Base-by-base conservation (phyloP, 345 rosid species). In the Syzygium jambos region DNA sequence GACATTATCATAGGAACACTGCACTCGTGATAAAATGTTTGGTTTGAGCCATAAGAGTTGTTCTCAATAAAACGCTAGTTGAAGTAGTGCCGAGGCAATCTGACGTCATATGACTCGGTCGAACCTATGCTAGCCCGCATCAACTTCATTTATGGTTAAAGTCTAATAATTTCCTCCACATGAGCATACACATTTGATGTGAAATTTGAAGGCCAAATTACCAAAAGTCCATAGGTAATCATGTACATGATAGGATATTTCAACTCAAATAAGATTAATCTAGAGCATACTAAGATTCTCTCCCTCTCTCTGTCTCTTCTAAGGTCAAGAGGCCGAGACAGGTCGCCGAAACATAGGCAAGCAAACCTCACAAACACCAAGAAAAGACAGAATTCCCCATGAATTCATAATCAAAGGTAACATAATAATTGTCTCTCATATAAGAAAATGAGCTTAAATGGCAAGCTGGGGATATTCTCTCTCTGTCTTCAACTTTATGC, bases 11-110 rank as follows among this genome's bases (percentile, higher is more conserved):
- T 11, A 73, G 9, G 80, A 19, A 73, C 2, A 34, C 22, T 13
- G 29, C 17, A 2, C 0, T 34, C 13, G 0, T 19, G 25, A 34
- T 17, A 9, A 17, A 34, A 34, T 9, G 2, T 19, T 34, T 73
- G 80, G 11, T 73, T 73, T 73, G 80, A 73, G 27, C 46, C 49
- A 34, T 73, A 34, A 9, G 7, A 34, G 5, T 5, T 5, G 4
- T 1, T 19, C 49, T 11, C 0, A 17, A 0, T 9, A 19, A 0
- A 25, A 34, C 1, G 0, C 4, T 34, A 4, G 46, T 68, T 0
- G 13, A 68, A 68, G 23, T 65, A 21, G 43, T 65, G 78, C 41
- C 3, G 23, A 5, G 43, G 21, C 1, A 9, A 30, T 68, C 12
- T 34, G 9, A 9, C 13, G 0, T 68, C 6, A 17, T 68, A 5